Base-by-base conservation (phyloP, 257 asterid genomes). In the Plantago elongata region DNA sequence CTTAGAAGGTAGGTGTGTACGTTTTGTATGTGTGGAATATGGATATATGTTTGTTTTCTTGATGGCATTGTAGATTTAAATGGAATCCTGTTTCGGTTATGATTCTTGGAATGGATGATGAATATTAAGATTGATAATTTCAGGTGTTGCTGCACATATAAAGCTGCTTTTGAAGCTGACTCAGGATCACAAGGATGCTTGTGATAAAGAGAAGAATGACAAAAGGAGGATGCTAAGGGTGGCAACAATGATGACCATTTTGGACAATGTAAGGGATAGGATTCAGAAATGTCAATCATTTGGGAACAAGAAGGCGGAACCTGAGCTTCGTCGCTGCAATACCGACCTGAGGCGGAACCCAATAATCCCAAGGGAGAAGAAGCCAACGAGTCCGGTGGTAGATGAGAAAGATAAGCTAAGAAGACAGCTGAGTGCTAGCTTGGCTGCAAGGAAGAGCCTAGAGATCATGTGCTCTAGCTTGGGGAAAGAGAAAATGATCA, bases 221-320 rank as follows among this genome's bases (percentile, higher is more conserved):
- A 75, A 83, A 50, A 59, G 95, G 9, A 80, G 89, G 65, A 86
- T 81, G 89, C 80, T 89, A 59, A 81, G 97, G 80, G 97, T 89
- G 68, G 94, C 92, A 14, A 83, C 90, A 22, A 89, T 89, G 91
- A 76, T 89, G 81, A 79, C 97, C 3, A 89, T 86, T 60, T 78
- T 89, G 9, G 97, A 84, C 40, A 83, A 79, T 34, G 82, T 84
- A 0, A 65, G 84, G 66, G 65, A 75, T 12, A 65, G 92, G 40
- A 81, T 89, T 12, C 84, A 86, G 13, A 84, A 79, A 57, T 81
- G 88, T 38, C 91, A 86, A 69, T 74, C 90, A 9, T 86, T 83
- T 64, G 85, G 90, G 9, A 70, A 69, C 29, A 84, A 48, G n/a
- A 74, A 11, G 18, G 5, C 72, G 9, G 70, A 62, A 12, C 45